phyloP scores from a whole-genome alignment of 2,329 filamentous ascomycete genomes.

The Diaporthe australafricana region DNA sequence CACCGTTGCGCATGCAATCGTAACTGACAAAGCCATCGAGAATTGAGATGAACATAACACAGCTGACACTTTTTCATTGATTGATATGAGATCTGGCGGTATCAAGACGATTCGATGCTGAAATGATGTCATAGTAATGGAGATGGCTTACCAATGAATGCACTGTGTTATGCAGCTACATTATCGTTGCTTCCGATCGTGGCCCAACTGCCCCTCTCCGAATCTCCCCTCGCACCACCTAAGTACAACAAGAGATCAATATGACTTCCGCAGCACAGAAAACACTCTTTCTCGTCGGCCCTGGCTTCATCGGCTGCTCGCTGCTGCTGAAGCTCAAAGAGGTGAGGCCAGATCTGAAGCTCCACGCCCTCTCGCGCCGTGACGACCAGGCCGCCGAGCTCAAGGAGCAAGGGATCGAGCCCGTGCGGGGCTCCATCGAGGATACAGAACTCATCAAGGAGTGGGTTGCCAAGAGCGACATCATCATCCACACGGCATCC shows the following conservation, averaged over 20 bases:
- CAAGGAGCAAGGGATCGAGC: constrained; percentile 31
- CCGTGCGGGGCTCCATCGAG: constrained; percentile 30
- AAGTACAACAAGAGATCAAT: not conserved
- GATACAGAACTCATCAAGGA: constrained; percentile 32
- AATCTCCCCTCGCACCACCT: not conserved
- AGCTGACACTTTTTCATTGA: no score
- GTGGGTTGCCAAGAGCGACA: constrained; percentile 35
- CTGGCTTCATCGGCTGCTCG: constrained; percentile 34
- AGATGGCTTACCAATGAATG: constrained; percentile 9
- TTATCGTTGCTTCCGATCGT: not conserved
- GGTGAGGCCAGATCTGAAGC: constrained; percentile 31
- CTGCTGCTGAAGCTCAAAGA: constrained; percentile 35
- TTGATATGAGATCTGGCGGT: no score
- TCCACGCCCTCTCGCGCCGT: constrained; percentile 35
- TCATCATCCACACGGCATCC: constrained; percentile 35
- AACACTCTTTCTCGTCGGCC: constrained; percentile 35
- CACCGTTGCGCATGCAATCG: no score
- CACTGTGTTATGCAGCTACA: not conserved
- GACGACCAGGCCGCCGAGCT: constrained; percentile 36
- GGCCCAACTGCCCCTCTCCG: constrained; percentile 3
- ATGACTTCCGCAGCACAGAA: constrained; percentile 31
- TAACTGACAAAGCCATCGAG: no score
- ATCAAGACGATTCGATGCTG: not conserved
- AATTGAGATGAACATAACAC: no score
- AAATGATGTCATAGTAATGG: not conserved